Percentiles rank a stretch among this genome's conserved stretches.
Conservation (phyloP, 345 rosid species). For the Sonneratia alba region DNA sequence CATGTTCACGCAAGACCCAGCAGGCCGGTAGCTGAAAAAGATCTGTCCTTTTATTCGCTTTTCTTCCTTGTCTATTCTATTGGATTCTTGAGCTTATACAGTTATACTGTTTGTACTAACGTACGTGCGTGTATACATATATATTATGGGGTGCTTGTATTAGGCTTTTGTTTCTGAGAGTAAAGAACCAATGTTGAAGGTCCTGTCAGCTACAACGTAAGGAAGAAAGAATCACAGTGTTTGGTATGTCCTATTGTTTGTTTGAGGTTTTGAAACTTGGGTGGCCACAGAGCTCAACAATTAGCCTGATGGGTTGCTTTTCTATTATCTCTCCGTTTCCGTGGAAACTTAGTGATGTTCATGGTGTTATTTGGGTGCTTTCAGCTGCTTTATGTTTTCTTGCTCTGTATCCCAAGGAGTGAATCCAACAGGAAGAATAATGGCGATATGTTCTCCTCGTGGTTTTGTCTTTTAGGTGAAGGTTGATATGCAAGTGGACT, state of each 20-base stretch:
- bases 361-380: too few species aligned
- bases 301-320: neutral
- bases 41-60: neutral
- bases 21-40: slow-evolving; percentile 39
- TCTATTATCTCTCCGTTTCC: neutral
- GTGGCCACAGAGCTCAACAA: neutral
- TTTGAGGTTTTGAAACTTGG: neutral
- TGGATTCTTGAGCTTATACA: neutral
- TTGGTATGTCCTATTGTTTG: neutral
- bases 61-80: neutral
- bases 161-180: neutral
- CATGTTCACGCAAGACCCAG: slow-evolving; percentile 67
- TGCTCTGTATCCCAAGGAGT: neutral
- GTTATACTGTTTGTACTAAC: too few species aligned
- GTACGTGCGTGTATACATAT: too few species aligned
- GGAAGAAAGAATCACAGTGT: neutral
- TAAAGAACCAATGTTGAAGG: neutral
- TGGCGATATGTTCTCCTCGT: neutral
- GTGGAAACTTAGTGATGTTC: neutral
- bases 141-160: neutral
- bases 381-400: too few species aligned
- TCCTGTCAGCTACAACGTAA: neutral
- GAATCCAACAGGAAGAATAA: neutral
- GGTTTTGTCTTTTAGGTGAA: slow-evolving; percentile 40
- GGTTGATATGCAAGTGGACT: slow-evolving; percentile 74